Conservation (phyloP, 208 protist species). For the Acanthamoeba lenticulata region DNA sequence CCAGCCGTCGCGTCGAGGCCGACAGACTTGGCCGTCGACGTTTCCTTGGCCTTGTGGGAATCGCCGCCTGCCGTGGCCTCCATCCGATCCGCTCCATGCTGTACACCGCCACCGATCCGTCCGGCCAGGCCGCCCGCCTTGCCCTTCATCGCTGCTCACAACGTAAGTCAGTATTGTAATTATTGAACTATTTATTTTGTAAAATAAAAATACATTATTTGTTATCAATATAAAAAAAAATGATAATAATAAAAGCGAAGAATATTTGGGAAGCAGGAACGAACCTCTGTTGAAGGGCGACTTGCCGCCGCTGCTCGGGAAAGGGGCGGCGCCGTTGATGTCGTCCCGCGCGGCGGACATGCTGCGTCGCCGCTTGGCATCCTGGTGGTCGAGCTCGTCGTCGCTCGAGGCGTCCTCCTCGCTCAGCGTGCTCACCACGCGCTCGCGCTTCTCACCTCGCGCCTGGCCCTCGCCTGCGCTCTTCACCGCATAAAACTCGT, state of each 20-base stretch:
- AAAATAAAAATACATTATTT: too few relatives aligned
- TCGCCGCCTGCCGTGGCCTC: background rate
- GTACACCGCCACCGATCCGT: background rate
- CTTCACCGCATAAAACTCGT: slow-evolving; percentile 35
- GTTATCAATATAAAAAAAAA: too few relatives aligned
- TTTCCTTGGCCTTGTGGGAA: background rate
- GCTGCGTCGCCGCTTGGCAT: background rate
- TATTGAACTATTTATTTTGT: too few relatives aligned
- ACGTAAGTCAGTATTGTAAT: background rate
- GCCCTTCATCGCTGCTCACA: background rate
- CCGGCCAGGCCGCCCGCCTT: background rate
- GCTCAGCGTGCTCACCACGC: slow-evolving; percentile 8
- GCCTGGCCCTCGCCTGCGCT: background rate
- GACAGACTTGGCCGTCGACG: background rate
- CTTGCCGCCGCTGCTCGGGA: background rate
- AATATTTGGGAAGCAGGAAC: too few relatives aligned
- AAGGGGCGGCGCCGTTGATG: background rate
- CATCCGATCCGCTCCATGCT: background rate
- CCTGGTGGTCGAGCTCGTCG: background rate
- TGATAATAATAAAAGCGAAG: too few relatives aligned
- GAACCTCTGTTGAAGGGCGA: background rate
- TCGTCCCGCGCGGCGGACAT: background rate
- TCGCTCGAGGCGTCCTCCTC: slow-evolving; percentile 48
- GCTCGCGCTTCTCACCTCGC: background rate
- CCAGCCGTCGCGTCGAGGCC: background rate